phyloP scores from a whole-genome alignment of 768 basidiomycete genomes.

The Tricholoma hemisulphureum region DNA sequence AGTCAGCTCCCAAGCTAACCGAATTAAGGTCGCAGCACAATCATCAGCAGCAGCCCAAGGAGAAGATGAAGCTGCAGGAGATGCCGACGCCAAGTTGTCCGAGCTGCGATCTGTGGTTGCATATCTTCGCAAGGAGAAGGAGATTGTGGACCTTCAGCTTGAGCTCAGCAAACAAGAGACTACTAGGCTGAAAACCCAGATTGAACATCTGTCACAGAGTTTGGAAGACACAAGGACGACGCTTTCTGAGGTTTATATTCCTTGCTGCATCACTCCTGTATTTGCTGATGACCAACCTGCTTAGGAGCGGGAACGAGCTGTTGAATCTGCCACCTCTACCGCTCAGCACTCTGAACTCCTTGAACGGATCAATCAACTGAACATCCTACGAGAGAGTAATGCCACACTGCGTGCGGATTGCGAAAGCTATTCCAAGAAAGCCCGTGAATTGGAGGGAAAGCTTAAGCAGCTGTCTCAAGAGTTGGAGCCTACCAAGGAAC shows the following conservation, averaged over 20 bases:
- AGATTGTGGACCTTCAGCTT: slow-evolving; percentile 85
- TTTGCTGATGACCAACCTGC: background rate
- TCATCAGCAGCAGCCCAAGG: slow-evolving; percentile 40
- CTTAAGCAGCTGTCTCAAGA: slow-evolving; percentile 57
- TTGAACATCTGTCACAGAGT: slow-evolving; percentile 67
- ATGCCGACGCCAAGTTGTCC: slow-evolving; percentile 61
- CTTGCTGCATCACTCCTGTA: background rate
- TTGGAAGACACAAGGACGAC: slow-evolving; percentile 69
- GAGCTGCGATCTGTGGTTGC: slow-evolving; percentile 78
- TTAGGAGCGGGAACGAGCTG: slow-evolving; percentile 80
- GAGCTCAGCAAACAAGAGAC: slow-evolving; percentile 79
- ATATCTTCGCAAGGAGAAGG: slow-evolving; percentile 87
- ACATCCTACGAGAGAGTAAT: slow-evolving; percentile 85
- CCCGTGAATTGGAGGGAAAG: slow-evolving; percentile 63
- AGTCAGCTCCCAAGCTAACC: slow-evolving; percentile 76
- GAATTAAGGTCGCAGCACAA: slow-evolving; percentile 72
- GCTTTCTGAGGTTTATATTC: slow-evolving; percentile 62
- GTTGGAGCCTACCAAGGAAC: slow-evolving; percentile 73
- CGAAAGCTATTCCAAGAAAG: slow-evolving; percentile 66
- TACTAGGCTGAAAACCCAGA: slow-evolving; percentile 67
- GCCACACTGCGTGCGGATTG: slow-evolving; percentile 77
- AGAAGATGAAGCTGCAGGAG: slow-evolving; percentile 47
- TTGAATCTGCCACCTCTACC: slow-evolving; percentile 67
- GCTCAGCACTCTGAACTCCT: slow-evolving; percentile 82
- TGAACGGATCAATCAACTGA: slow-evolving; percentile 84